These are phyloP conservation scores for Tulasnella sp. DNA, from an alignment of 768 basidiomycete species.

Conservation along the genomic window DNA sequence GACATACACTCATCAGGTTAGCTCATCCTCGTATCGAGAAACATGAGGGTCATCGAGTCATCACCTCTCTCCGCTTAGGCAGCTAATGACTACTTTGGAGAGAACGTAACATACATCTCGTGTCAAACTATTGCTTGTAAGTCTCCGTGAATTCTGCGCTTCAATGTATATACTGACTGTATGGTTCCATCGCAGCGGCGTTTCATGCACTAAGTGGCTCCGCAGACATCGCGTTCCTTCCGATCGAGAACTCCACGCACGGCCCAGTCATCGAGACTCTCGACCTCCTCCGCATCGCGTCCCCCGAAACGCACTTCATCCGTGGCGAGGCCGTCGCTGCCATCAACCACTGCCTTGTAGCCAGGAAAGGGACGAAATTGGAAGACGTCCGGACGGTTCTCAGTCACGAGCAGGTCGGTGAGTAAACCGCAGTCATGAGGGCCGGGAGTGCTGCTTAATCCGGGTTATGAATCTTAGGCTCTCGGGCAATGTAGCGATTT, in stretches of 20 bases:
- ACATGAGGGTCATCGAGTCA: neutral
- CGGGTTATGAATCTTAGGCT: neutral
- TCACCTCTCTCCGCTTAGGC: neutral
- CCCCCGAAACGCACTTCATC: neutral
- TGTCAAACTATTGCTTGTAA: slow-evolving; percentile 7
- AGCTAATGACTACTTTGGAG: slow-evolving; percentile 2
- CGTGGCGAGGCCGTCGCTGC: neutral
- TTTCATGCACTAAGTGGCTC: neutral
- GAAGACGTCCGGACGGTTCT: neutral
- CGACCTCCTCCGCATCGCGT: slow-evolving; percentile 5
- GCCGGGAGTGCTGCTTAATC: neutral
- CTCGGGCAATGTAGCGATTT: slow-evolving; percentile 8
- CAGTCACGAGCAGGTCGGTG: slow-evolving; percentile 13
- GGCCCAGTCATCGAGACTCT: slow-evolving; percentile 12
- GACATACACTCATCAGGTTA: slow-evolving; percentile 13
- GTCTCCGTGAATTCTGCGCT: neutral
- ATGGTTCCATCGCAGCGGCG: neutral
- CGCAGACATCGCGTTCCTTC: neutral
- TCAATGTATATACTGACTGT: neutral
- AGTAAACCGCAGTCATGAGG: neutral
- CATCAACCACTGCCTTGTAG: slow-evolving; percentile 4
- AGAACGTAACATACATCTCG: neutral
- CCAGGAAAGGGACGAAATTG: neutral
- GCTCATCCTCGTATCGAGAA: neutral
- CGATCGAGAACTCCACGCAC: slow-evolving; percentile 10